These are phyloP conservation scores for Aspergillus alliaceus DNA, from an alignment of 2,329 filamentous ascomycete species.

Conservation along the genomic window DNA sequence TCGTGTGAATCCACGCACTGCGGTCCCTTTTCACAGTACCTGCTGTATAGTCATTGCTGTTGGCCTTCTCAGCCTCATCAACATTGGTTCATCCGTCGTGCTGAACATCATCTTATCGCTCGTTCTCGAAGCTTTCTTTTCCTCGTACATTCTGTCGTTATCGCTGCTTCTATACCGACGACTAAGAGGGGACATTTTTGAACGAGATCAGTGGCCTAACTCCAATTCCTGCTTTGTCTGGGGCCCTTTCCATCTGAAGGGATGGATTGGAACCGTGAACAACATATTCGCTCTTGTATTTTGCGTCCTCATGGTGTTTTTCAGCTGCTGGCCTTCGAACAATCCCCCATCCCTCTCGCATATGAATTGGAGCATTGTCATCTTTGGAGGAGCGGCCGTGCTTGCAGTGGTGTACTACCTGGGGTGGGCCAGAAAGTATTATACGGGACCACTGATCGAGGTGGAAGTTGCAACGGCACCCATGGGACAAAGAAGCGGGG, in stretches of 20 bases:
- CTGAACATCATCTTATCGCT: constrained; percentile 54
- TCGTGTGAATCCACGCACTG: not conserved
- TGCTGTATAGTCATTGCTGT: constrained; percentile 11
- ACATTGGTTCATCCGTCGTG: constrained; percentile 51
- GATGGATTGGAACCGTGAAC: constrained; percentile 41
- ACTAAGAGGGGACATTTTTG: too few relatives aligned
- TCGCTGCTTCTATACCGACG: constrained; percentile 45
- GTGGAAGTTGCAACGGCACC: too few relatives aligned
- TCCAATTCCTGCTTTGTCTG: constrained; percentile 18
- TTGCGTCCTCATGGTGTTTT: constrained; percentile 45
- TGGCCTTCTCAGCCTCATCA: constrained; percentile 50
- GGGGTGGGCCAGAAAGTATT: constrained; percentile 31
- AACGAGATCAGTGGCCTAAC: too few relatives aligned
- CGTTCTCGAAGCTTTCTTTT: constrained; percentile 45
- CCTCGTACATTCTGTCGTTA: constrained; percentile 51
- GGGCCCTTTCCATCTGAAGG: constrained; percentile 35
- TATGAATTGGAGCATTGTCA: constrained; percentile 52
- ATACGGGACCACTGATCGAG: constrained; percentile 29
- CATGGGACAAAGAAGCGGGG: too few relatives aligned
- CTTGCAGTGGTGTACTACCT: constrained; percentile 41
- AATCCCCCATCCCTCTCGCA: constrained; percentile 26
- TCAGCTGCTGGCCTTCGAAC: constrained; percentile 48
- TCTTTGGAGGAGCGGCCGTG: constrained; percentile 40
- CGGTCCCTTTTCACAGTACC: constrained; percentile 22
- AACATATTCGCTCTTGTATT: constrained; percentile 47